Conservation (phyloP, 2,329 filamentous ascomycete genomes). For the Annulohypoxylon truncatum region DNA sequence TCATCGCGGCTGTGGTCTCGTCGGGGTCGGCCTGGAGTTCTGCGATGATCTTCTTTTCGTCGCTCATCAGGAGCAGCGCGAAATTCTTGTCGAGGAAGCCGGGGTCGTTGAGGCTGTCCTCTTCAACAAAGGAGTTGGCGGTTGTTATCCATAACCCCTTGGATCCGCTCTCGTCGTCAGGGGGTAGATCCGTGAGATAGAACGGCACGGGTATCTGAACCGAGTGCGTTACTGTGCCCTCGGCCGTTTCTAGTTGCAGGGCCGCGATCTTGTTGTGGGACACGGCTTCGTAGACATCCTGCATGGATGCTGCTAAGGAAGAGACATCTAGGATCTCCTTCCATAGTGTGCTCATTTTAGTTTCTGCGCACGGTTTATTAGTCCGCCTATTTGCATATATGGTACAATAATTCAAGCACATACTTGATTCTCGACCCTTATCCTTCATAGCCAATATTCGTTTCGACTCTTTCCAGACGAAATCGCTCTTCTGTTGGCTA, state of each 20-base stretch:
- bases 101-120: slow-evolving; percentile 74
- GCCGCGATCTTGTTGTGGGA: slow-evolving; percentile 88
- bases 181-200: slow-evolving; percentile 79
- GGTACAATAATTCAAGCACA: slow-evolving; percentile 42
- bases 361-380: slow-evolving; percentile 53
- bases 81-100: slow-evolving; percentile 85
- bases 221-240: slow-evolving; percentile 69
- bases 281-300: slow-evolving; percentile 83
- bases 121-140: slow-evolving; percentile 77
- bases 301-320: slow-evolving; percentile 83
- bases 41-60: slow-evolving; percentile 78
- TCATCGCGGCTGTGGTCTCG: slow-evolving; percentile 79
- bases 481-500: slow-evolving; percentile 88
- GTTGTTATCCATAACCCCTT: slow-evolving; percentile 89
- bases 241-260: slow-evolving; percentile 75
- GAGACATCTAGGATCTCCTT: slow-evolving; percentile 77
- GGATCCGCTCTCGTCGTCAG: slow-evolving; percentile 74
- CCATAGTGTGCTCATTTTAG: slow-evolving; percentile 76
- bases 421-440: slow-evolving; percentile 73
- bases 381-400: slow-evolving; percentile 17
- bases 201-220: slow-evolving; percentile 74
- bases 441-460: slow-evolving; percentile 84
- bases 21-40: slow-evolving; percentile 82
- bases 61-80: slow-evolving; percentile 84
- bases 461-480: slow-evolving; percentile 92